phyloP scores from a whole-genome alignment of 352 stramenopile species.

The Phytophthora podocarpi region DNA sequence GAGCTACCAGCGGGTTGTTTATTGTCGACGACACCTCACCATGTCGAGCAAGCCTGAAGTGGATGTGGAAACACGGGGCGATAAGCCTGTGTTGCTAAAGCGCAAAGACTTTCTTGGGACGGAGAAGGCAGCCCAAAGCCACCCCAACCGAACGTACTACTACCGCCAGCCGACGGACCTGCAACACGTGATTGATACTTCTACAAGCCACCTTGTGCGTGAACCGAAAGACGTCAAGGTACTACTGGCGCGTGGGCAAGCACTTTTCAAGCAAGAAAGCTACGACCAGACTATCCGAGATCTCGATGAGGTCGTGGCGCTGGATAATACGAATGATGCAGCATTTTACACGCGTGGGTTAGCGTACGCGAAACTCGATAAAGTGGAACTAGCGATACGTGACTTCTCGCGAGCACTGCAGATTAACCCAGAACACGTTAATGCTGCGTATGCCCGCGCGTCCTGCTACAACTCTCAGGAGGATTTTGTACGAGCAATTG shows the following conservation, averaged over 20 bases:
- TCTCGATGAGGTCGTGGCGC: constrained; percentile 47
- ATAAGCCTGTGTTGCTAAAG: constrained; percentile 58
- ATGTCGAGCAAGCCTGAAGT: constrained; percentile 50
- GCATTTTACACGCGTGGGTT: constrained; percentile 82
- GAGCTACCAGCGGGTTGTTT: neutral
- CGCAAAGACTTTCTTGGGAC: constrained; percentile 77
- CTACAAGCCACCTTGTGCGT: constrained; percentile 68
- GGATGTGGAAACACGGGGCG: constrained; percentile 29
- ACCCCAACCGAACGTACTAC: constrained; percentile 81
- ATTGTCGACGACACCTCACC: neutral
- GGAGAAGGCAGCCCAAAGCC: constrained; percentile 64
- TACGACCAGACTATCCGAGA: constrained; percentile 65
- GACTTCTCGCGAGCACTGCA: constrained; percentile 80
- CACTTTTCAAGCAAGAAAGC: constrained; percentile 79
- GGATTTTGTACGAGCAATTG: constrained; percentile 85
- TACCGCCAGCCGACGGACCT: constrained; percentile 76
- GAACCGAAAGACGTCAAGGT: constrained; percentile 68
- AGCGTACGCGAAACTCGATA: constrained; percentile 67
- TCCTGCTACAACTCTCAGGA: constrained; percentile 89
- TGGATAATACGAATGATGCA: constrained; percentile 49
- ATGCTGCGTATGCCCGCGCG: constrained; percentile 84
- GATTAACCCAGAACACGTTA: constrained; percentile 88
- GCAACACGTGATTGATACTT: constrained; percentile 72
- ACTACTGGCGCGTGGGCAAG: constrained; percentile 71
- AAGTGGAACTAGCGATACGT: constrained; percentile 75